Conservation (phyloP, 1,284 basidiomycete species). For the Puccinia novopanici region DNA sequence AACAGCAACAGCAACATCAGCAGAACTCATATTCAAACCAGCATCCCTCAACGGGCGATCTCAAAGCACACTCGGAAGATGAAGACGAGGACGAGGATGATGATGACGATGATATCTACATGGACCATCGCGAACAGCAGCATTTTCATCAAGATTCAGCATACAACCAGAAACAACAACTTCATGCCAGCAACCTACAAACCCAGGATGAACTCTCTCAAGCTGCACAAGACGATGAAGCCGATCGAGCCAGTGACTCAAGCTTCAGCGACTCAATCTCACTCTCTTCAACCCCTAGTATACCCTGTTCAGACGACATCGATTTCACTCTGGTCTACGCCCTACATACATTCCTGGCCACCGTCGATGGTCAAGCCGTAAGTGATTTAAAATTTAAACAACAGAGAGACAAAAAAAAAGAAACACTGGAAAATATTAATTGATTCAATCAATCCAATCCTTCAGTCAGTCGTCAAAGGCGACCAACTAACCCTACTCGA, state of each 20-base stretch:
- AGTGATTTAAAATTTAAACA: background rate
- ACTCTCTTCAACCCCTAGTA: conserved; percentile 69
- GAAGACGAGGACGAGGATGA: conserved; percentile 24
- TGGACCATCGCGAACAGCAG: conserved; percentile 30
- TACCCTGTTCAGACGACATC: conserved; percentile 78
- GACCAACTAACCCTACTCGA: conserved; percentile 91
- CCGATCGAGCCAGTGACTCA: conserved; percentile 48
- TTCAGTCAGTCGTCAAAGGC: conserved; percentile 78
- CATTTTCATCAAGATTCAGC: background rate
- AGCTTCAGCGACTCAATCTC: conserved; percentile 51
- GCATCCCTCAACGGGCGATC: background rate
- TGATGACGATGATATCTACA: conserved; percentile 39
- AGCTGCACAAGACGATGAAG: conserved; percentile 45
- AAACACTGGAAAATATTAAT: background rate
- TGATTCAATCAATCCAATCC: background rate
- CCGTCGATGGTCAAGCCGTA: conserved; percentile 89
- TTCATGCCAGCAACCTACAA: background rate
- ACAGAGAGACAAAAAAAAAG: background rate
- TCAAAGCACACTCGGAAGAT: conserved; percentile 9
- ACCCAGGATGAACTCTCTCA: background rate
- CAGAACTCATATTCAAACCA: background rate
- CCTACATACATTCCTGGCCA: conserved; percentile 87
- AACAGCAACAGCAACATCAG: conserved; percentile 30
- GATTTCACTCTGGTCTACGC: conserved; percentile 88
- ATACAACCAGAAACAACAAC: conserved; percentile 16